Evolutionary conservation across 345 rosid species (phyloP), one percentile per base, ranked within the genome.

Genomic region (Excoecaria agallocha): DNA sequence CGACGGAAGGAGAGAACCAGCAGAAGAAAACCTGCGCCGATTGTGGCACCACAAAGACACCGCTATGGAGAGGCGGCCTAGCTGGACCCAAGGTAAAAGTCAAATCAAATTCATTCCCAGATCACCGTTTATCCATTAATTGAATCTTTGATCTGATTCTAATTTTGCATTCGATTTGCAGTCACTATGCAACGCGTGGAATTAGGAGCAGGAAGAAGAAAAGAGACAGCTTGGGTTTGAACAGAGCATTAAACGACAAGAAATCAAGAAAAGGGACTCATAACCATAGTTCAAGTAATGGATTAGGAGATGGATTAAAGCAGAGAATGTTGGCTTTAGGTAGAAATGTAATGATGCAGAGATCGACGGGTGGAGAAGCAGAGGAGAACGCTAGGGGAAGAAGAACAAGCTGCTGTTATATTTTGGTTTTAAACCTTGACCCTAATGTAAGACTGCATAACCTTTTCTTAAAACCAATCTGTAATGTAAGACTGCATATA

Each of bases 121-220:
- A 43, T 43, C 46, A 43, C 8, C 8, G 37, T 49, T 24, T 10
- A 2, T 39, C 1, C 15, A 1, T 49, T 15, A 63, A 20, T 52
- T 7, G 49, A 22, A 60, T 5, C 37, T 70, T 46, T 20, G 77
- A 57, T 3, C 20, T 66, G 76, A 66, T 52, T 77, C 63, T 20
- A 10, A 43, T 43, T 43, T 43, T 43, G 46, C n/a, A 46, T 56
- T 54, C 54, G 12, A 3, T 62, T 5, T 75, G 78, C 84, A 94
- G 98, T 94, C 98, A 11, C 77, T 94, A 2, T 94, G 98, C 66
- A 94, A 94, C 81, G 99, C 99, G 99, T 52, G 99, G 99, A 79
- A 94, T 94, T 81, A 87, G 94, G 71, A 94, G 96, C 88, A 86
- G 94, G 85, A 94, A 94, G 84, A 94, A 90, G 77, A n/a, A n/a